Conservation (phyloP, 106 monocot species). For the Platanthera guangdongensis region DNA sequence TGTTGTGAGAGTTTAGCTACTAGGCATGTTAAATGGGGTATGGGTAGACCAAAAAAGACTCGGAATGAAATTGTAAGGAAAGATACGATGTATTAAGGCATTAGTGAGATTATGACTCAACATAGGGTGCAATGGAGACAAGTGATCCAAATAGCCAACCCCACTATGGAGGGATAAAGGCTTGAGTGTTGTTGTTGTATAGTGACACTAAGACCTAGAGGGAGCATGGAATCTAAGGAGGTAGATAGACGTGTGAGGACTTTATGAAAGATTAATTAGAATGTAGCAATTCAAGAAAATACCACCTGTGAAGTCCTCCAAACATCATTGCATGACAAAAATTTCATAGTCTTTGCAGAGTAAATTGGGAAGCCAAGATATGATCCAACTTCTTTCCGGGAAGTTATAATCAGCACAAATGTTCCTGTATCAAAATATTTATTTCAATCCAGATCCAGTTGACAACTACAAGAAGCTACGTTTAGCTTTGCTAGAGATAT, state of each 20-base stretch:
- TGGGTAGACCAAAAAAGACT: too few species aligned
- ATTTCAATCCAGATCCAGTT: background rate
- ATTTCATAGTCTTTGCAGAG: slow-evolving; percentile 58
- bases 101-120: too few species aligned
- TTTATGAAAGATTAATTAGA: background rate
- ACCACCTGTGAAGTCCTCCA: slow-evolving; percentile 65
- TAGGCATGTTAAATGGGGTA: too few species aligned
- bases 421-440: slow-evolving; percentile 43
- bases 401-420: slow-evolving; percentile 79
- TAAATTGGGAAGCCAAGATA: slow-evolving; percentile 61
- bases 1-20: too few species aligned
- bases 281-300: slow-evolving; percentile 10
- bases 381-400: slow-evolving; percentile 54
- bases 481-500: background rate
- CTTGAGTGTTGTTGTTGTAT: too few species aligned
- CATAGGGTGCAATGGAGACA: too few species aligned
- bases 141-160: too few species aligned
- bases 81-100: too few species aligned
- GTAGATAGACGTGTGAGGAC: background rate
- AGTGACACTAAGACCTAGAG: background rate
- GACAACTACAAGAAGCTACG: background rate
- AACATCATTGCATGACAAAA: slow-evolving; percentile 63
- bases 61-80: too few species aligned
- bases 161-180: too few species aligned
- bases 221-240: background rate